Evolutionary conservation across 2,329 filamentous ascomycete genomes (phyloP), one percentile per base, ranked within the genome.

Genomic region (Nemania sp.): DNA sequence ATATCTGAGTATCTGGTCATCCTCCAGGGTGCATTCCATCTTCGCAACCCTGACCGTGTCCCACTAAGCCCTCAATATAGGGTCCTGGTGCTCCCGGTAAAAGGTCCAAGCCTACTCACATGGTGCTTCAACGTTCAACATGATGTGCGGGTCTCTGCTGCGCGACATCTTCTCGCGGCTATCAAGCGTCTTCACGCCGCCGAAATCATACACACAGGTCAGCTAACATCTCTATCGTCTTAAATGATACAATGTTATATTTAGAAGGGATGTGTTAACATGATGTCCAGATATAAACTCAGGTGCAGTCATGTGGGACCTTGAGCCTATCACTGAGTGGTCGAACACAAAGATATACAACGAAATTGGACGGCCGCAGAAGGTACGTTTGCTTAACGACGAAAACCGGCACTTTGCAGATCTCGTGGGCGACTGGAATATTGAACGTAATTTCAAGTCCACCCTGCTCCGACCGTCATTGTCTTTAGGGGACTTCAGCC

Each of bases 201-300:
- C n/a, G 26, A 41, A 20, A 58, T 53, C 18, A 32, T 64, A 43
- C 53, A 58, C 54, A 22, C 35, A 7, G 53, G 54, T 64, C 24
- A 57, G 29, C 52, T 26, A 13, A 38, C 15, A 18, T 24, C 26
- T 22, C 18, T 22, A 13, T 45, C 15, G 15, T 8, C 41, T 45
- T 11, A 18, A 41, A 13, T 7, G 15, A 15, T 15, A n/a, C 41
- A 18, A 18, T 4, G 6, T 29, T 20, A 8, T 20, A 20, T 18
- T 27, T 26, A 18, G 3, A n/a, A 3, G 8, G 22, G n/a, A n/a
- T 22, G 18, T 32, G 45, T 18, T 47, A 22, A 58, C 8, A 24
- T 2, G 26, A 6, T 4, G 20, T 20, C 10, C 4, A 58, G 55
- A 58, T 32, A 32, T 58, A 10, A 58, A 58, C 15, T 10, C 10